These are phyloP conservation scores for Bryum argenteum DNA, from an alignment of 225 moss, liverwort and hornwort species.

Conservation along the genomic window DNA sequence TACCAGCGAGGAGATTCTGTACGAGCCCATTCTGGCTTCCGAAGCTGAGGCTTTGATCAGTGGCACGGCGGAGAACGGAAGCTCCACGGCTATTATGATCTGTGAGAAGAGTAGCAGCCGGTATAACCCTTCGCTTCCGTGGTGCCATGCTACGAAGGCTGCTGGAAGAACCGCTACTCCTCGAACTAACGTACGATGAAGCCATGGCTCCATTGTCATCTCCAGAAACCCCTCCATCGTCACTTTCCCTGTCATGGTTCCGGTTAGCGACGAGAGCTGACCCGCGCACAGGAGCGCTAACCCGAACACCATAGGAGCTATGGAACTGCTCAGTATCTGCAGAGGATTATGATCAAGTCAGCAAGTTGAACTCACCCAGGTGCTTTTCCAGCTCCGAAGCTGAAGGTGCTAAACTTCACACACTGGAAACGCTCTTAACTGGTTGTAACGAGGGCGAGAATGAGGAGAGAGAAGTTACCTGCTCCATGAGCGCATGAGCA, in stretches of 20 bases:
- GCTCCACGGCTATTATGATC: conserved; percentile 75
- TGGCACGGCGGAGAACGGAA: conserved; percentile 82
- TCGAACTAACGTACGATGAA: conserved; percentile 69
- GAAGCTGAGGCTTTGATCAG: conserved; percentile 85
- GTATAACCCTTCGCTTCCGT: conserved; percentile 80
- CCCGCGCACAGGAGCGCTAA: conserved; percentile 75
- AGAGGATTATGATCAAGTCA: background rate
- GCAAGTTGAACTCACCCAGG: background rate
- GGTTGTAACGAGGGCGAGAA: background rate
- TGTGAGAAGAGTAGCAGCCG: conserved; percentile 72
- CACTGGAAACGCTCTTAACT: too few relatives aligned
- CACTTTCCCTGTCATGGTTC: conserved; percentile 72
- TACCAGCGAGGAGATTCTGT: conserved; percentile 62
- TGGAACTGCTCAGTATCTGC: conserved; percentile 75
- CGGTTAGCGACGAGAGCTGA: conserved; percentile 72
- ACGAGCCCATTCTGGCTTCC: conserved; percentile 74
- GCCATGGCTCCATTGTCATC: conserved; percentile 68
- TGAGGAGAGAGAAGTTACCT: conserved; percentile 43
- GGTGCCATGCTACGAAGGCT: conserved; percentile 62
- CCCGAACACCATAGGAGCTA: conserved; percentile 72
- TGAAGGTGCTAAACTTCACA: too few relatives aligned
- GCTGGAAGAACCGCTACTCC: conserved; percentile 68
- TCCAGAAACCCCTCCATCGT: conserved; percentile 72
- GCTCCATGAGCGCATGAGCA: conserved; percentile 78
- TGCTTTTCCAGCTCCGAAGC: too few relatives aligned